Base-by-base conservation (phyloP, 371 early-diverging fungal genomes). In the Syncephalastrum contaminatum region DNA sequence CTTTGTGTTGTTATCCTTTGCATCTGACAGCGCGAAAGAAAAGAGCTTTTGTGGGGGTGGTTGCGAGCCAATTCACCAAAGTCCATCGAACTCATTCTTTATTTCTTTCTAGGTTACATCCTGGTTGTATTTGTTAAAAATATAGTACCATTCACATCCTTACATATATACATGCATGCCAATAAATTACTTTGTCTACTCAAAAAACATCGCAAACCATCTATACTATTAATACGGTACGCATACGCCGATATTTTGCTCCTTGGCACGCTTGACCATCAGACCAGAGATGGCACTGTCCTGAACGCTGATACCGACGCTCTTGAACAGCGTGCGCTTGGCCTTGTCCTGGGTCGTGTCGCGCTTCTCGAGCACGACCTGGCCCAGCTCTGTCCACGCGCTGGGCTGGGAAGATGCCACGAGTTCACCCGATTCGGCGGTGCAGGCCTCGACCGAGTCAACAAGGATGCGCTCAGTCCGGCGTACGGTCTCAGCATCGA, bases 221-320 rank as follows among this genome's bases (percentile, higher is more conserved):
- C 22, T 24, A 53, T 30, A 27, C 39, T 51, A n/a, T 54, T 61
- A 72, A 60, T 60, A 81, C 42, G 74, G 66, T 24, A 80, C 80
- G 8, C 58, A 56, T 0, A 66, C 54, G 0, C 85, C 85, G 8
- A 75, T 14, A 8, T 68, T 58, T 51, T 49, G 54, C 22, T 66
- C 54, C 47, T 81, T 74, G 12, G 83, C 86, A 24, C 49, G 54
- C 16, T 72, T 69, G 12, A 75, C 62, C 36, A 85, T 79, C 43
- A 76, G 46, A 0, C 74, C 70, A 16, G 86, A 67, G 20, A 86
- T 77, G 16, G 86, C 83, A 36, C 81, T 81, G 58, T 86, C 86
- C 65, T 84, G 84, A 3, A 81, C 77, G 25, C 83, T 80, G 54
- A 84, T 77, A 3, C 86, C 86, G 0, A 86, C 86, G 41, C 84